A percentile compares a stretch with the other conserved stretches of the same genome.
Evolutionary conservation across 768 basidiomycete genomes (phyloP).

Genomic region (Lactarius evosmus): DNA sequence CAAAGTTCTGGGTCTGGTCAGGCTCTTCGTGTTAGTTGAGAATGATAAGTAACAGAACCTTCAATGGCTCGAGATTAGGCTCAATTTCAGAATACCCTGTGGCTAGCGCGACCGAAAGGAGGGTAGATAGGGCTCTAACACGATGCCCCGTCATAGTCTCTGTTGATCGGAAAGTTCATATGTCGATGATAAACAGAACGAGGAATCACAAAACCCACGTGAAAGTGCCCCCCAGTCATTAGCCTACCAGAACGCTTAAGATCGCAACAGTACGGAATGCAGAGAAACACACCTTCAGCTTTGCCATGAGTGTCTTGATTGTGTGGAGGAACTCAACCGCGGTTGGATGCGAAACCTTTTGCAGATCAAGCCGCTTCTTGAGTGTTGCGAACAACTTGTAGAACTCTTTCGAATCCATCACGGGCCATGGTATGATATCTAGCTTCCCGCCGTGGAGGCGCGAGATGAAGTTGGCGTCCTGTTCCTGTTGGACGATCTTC

Average conservation of each 20-base stretch:
- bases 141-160: constrained; percentile 51
- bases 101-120: constrained; percentile 47
- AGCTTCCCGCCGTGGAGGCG: constrained; percentile 54
- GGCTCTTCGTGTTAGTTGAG: not conserved
- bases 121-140: constrained; percentile 35
- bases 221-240: constrained; percentile 65
- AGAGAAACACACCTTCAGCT: constrained; percentile 47
- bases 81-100: constrained; percentile 47
- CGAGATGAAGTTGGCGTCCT: constrained; percentile 61
- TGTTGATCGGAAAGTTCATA: constrained; percentile 26
- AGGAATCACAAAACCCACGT: constrained; percentile 39
- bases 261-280: not conserved
- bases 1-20: constrained; percentile 43
- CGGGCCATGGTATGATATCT: constrained; percentile 63
- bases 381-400: constrained; percentile 50
- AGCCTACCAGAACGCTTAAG: constrained; percentile 36
- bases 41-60: constrained; percentile 35
- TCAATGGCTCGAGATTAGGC: constrained; percentile 47
- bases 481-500: constrained; percentile 60
- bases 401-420: constrained; percentile 60
- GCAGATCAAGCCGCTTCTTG: constrained; percentile 47
- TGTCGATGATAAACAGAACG: not conserved
- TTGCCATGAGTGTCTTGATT: constrained; percentile 64
- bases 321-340: constrained; percentile 55
- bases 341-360: constrained; percentile 45